phyloP scores from a whole-genome alignment of 2,329 filamentous ascomycete genomes.

The Zymoseptoria brevis region DNA sequence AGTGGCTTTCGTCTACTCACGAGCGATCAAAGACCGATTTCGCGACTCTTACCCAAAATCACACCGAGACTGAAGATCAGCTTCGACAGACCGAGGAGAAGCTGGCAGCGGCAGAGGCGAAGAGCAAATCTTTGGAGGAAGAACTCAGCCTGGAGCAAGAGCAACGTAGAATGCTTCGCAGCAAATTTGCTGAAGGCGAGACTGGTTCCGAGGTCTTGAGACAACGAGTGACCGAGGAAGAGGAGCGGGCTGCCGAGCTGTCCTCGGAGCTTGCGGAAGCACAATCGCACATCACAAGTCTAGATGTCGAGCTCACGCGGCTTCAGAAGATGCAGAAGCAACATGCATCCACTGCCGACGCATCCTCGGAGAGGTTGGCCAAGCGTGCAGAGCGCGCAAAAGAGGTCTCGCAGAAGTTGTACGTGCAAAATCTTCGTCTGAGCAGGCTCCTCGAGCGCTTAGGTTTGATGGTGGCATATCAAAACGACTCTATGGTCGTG shows the following conservation, averaged over 20 bases:
- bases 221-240: conserved; percentile 66
- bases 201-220: conserved; percentile 73
- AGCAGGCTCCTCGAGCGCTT: conserved; percentile 75
- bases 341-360: conserved; percentile 41
- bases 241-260: conserved; percentile 59
- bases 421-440: conserved; percentile 77
- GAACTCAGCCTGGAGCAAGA: conserved; percentile 59
- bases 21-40: conserved; percentile 34
- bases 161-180: conserved; percentile 60
- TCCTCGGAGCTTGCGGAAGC: conserved; percentile 63
- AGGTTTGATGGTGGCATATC: conserved; percentile 71
- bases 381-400: conserved; percentile 65
- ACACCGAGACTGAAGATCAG: conserved; percentile 32
- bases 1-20: conserved; percentile 32
- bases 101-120: conserved; percentile 41
- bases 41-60: conserved; percentile 23
- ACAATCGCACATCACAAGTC: conserved; percentile 65
- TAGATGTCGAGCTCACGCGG: conserved; percentile 67
- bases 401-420: conserved; percentile 76
- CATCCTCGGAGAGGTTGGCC: conserved; percentile 53
- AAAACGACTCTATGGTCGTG: conserved; percentile 61
- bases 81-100: conserved; percentile 34
- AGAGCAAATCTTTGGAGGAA: conserved; percentile 38
- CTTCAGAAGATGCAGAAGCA: conserved; percentile 57
- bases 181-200: conserved; percentile 71